Base-by-base conservation (phyloP, 441 rosid genomes). In the Viola pubescens region DNA sequence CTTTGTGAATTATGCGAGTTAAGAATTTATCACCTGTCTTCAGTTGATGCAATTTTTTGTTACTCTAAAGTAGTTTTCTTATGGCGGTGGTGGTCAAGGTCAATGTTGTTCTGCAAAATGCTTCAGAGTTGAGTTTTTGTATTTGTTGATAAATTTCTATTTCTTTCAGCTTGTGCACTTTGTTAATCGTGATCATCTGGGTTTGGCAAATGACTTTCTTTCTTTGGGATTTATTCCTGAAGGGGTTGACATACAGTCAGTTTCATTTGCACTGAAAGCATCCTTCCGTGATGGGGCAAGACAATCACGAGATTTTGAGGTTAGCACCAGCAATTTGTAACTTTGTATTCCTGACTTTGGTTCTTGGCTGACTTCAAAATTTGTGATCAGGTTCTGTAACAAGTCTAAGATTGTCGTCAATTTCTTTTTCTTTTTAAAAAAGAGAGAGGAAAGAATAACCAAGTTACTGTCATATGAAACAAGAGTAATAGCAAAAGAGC, bases 161-260 rank as follows among this genome's bases (percentile, higher is more conserved):
- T 69, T 62, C 73, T 85, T 83, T 74, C 97, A 94, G 99, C 95
- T 88, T 63, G 96, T 94, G 77, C 99, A 94, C 86, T 91, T 81
- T 77, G 96, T 94, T 74, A 94, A 94, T 74, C 97, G 92, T 70
- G 99, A 94, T 81, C 85, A 98, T 60, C 83, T 85, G 79, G 90
- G 98, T 79, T 76, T 94, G 84, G 99, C 99, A 73, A 91, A 88
- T 85, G 99, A 91, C 79, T 91, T 84, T 79, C 92, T 87, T 75
- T 91, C 99, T 67, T 81, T 94, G 94, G 98, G 99, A 68, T 91
- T 94, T 86, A 73, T 94, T 71, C 98, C 99, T 70, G 98, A 91
- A 79, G 92, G 91, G 73, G 83, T 74, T 56, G 88, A 91, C 73
- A 64, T 77, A 52, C 83, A 82, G 71, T 67, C 92, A 70, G 92